Conservation (phyloP, 2,329 filamentous ascomycete genomes). For the Colletotrichum sublineola region DNA sequence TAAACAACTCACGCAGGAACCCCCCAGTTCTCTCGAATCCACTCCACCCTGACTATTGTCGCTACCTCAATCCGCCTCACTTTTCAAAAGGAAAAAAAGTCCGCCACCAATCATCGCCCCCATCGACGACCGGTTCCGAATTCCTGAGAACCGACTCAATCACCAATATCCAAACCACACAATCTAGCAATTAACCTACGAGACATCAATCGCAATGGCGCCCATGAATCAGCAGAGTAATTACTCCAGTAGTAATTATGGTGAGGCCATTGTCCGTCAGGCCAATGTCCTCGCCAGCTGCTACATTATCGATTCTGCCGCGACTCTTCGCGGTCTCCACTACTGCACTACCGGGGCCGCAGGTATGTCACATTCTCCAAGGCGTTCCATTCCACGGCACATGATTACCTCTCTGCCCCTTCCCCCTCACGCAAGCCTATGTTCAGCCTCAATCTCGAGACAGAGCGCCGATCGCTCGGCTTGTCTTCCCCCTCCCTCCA, state of each 20-base stretch:
- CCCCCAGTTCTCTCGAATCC: conserved; percentile 10
- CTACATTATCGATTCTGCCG: conserved; percentile 84
- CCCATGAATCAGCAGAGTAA: conserved; percentile 79
- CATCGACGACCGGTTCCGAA: conserved; percentile 30
- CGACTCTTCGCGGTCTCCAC: conserved; percentile 85
- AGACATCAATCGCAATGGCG: conserved; percentile 64
- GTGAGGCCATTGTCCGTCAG: conserved; percentile 73
- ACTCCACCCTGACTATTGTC: not conserved
- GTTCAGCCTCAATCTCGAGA: conserved; percentile 43
- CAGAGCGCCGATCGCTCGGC: conserved; percentile 20
- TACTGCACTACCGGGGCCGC: conserved; percentile 94
- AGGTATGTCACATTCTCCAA: conserved; percentile 64
- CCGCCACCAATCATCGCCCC: conserved; percentile 2
- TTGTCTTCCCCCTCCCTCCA: conserved; percentile 9
- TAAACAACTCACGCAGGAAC: not conserved
- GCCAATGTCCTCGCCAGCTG: conserved; percentile 90
- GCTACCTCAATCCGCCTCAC: conserved; percentile 12
- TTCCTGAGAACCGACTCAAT: conserved; percentile 34
- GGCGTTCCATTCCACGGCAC: not conserved
- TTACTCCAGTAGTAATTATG: conserved; percentile 81
- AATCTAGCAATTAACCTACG: conserved; percentile 45
- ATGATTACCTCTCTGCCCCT: conserved; percentile 6
- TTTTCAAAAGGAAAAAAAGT: not conserved
- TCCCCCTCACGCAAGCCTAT: not conserved
- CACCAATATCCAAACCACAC: conserved; percentile 41